Evolutionary conservation across 202 grass and related monocot species (phyloP), one percentile per base, ranked within the genome.

Genomic region (Brachypodium distachyon): DNA sequence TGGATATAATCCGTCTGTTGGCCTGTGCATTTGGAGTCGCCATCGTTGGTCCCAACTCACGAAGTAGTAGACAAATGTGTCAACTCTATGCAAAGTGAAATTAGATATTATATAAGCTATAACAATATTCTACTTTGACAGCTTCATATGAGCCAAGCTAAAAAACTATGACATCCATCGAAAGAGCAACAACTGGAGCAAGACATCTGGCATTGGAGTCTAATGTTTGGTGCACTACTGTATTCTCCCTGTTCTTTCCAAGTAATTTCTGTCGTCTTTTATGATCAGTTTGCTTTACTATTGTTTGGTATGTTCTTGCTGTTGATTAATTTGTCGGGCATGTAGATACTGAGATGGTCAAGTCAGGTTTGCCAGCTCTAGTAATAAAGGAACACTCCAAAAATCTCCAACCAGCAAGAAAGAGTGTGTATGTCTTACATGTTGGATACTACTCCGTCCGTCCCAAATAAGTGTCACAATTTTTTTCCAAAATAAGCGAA

Each of bases 81-180:
- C 86, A 49, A 80, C 81, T 62, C 76, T 83, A 76, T 80, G 86
- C 61, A 57, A 55, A 64, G 37, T 70, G 46, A 37, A 80, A 79
- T 77, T 62, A 43, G 52, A n/a, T 52, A 80, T 19, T 70, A 70
- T 70, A 74, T 74, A 31, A 32, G 66, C 26, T 70, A 70, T 25
- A 70, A 49, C 38, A 62, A 34, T 70, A 55, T 72, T 84, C 61
- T 76, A 75, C 38, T 76, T 76, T 84, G 81, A 80, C 81, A 18
- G 26, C 70, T 76, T 88, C 86, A 71, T 61, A 84, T 41, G 53
- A 70, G 70, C 54, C 76, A 88, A 83, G 38, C 22, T n/a, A 27
- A 42, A 55, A 62, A 70, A 49, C 73, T 63, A 88, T 28, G 40
- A 31, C 55, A 13, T 49, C 32, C 44, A 70, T 27, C 42, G 70